Evolutionary conservation across 768 basidiomycete species (phyloP).

Genomic region (Tephrocybe sp.): DNA sequence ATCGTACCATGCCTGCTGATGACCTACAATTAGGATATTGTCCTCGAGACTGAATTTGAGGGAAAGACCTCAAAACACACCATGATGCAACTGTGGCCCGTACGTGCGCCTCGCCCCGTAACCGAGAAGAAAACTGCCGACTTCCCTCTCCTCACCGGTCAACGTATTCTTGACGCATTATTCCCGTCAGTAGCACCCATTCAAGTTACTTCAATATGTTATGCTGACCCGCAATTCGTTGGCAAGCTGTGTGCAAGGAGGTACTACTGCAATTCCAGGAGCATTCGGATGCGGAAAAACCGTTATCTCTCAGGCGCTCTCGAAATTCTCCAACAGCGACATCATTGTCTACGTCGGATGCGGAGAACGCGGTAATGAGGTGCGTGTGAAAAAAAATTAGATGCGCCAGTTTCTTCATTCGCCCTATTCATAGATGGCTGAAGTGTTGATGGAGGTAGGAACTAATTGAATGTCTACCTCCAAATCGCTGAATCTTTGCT

Average conservation of each 20-base stretch:
- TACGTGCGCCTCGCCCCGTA: conserved; percentile 94
- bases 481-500: neutral
- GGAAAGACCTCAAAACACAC: conserved; percentile 92
- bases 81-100: conserved; percentile 99
- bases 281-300: conserved; percentile 99
- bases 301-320: conserved; percentile 96
- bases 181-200: too few relatives aligned
- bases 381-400: conserved; percentile 25
- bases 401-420: conserved; percentile 8
- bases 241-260: conserved; percentile 90
- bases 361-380: conserved; percentile 98
- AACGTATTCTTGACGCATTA: conserved; percentile 93
- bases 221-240: neutral
- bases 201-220: conserved; percentile 29
- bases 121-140: conserved; percentile 95
- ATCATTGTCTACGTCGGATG: conserved; percentile 99
- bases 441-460: conserved; percentile 94
- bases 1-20: neutral
- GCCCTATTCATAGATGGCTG: conserved; percentile 68
- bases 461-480: neutral
- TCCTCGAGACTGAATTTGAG: conserved; percentile 96
- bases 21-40: conserved; percentile 65
- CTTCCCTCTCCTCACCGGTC: conserved; percentile 90
- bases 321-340: conserved; percentile 98
- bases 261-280: conserved; percentile 96